Evolutionary conservation across 2,329 filamentous ascomycete species (phyloP).

Genomic region (Escovopsis sp.): DNA sequence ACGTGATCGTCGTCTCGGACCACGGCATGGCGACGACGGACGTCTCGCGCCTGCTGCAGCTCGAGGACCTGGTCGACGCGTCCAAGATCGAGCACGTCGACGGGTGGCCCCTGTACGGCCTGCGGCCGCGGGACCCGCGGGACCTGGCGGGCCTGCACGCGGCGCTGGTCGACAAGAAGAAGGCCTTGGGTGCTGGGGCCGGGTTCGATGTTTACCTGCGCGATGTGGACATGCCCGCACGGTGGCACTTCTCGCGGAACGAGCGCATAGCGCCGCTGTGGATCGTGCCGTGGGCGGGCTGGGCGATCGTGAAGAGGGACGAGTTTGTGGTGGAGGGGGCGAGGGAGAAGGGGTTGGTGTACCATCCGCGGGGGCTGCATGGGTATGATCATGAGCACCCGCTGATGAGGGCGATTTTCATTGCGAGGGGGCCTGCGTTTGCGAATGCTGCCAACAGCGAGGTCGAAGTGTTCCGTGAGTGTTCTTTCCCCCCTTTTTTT

Average conservation of each 20-base stretch:
- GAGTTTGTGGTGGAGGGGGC: conserved; percentile 62
- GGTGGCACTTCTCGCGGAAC: conserved; percentile 84
- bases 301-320: conserved; percentile 70
- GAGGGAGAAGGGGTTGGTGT: conserved; percentile 47
- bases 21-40: conserved; percentile 97
- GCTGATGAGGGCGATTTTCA: conserved; percentile 90
- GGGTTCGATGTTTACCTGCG: conserved; percentile 71
- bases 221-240: conserved; percentile 75
- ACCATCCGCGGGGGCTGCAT: conserved; percentile 73
- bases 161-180: conserved; percentile 39
- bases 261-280: conserved; percentile 85
- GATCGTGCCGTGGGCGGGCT: conserved; percentile 85
- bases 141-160: conserved; percentile 57
- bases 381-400: conserved; percentile 93
- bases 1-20: conserved; percentile 90
- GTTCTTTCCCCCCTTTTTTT: background rate
- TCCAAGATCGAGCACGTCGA: conserved; percentile 69
- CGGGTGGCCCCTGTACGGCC: conserved; percentile 85
- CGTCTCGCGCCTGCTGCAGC: conserved; percentile 62
- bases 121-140: conserved; percentile 58
- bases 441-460: conserved; percentile 70
- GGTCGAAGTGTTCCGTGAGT: conserved; percentile 70
- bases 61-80: conserved; percentile 78
- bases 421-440: conserved; percentile 85
- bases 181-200: conserved; percentile 19